Evolutionary conservation across 2,329 filamentous ascomycete species (phyloP).

Genomic region (Colletotrichum sp.): DNA sequence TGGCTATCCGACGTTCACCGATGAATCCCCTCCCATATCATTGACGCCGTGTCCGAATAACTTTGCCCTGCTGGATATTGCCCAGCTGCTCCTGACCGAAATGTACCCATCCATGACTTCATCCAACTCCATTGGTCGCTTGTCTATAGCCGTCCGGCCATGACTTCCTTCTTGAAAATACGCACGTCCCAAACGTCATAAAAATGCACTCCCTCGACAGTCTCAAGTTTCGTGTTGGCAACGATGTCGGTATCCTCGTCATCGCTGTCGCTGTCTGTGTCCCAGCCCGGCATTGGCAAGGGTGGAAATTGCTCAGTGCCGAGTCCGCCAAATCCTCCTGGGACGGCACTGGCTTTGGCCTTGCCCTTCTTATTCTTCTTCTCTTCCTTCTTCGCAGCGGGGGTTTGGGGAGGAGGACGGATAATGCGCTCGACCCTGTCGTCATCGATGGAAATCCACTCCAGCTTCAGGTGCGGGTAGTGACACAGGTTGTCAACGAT

Average conservation of each 20-base stretch:
- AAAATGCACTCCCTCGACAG: constrained; percentile 43
- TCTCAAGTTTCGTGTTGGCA: constrained; percentile 37
- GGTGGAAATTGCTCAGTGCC: constrained; percentile 27
- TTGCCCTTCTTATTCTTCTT: constrained; percentile 26
- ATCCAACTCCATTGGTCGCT: constrained; percentile 2
- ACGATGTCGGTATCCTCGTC: constrained; percentile 29
- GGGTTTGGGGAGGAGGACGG: constrained; percentile 37
- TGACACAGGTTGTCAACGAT: constrained; percentile 63
- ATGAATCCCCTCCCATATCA: background rate
- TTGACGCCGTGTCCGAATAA: background rate
- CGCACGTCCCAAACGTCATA: constrained; percentile 52
- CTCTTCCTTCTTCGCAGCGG: constrained; percentile 30
- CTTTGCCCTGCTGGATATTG: background rate
- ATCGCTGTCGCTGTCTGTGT: constrained; percentile 37
- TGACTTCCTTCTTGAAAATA: constrained; percentile 65
- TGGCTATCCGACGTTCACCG: background rate
- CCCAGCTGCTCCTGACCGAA: background rate
- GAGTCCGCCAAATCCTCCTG: constrained; percentile 1
- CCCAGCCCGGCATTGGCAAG: constrained; percentile 28
- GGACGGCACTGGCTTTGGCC: constrained; percentile 13
- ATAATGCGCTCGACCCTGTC: constrained; percentile 54
- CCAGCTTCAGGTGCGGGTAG: constrained; percentile 58
- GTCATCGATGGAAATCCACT: constrained; percentile 63
- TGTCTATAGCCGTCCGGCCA: constrained; percentile 42
- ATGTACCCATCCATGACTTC: background rate